Conservation (phyloP, 257 asterid species). For the Gentiana dahurica region DNA sequence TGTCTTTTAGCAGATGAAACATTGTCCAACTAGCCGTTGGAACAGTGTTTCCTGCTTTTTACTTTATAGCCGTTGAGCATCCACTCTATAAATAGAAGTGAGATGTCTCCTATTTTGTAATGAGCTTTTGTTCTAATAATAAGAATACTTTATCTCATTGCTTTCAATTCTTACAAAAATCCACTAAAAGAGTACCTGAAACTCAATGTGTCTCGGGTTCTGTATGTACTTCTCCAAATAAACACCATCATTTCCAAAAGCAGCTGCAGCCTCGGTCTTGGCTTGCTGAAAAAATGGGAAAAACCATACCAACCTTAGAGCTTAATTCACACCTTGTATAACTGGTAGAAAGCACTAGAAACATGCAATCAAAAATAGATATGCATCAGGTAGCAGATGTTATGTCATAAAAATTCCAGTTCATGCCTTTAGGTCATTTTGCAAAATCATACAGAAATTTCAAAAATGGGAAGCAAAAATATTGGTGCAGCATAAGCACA, state of each 20-base stretch:
- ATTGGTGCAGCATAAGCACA: neutral
- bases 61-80: no score
- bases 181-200: constrained; percentile 21
- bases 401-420: constrained; percentile 1
- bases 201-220: constrained; percentile 96
- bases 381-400: neutral
- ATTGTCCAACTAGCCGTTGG: no score
- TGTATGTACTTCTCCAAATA: constrained; percentile 90
- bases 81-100: no score
- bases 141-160: no score
- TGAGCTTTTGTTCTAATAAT: no score
- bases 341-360: neutral
- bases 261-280: constrained; percentile 97
- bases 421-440: neutral
- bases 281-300: constrained; percentile 30
- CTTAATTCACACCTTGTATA: neutral
- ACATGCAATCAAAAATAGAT: neutral
- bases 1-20: no score
- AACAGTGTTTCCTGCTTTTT: no score
- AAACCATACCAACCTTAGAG: constrained; percentile 2
- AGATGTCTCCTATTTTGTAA: no score
- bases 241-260: constrained; percentile 98
- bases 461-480: neutral
- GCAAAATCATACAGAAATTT: neutral
- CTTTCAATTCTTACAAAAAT: no score